Conservation (phyloP, 108 stramenopile genomes). For the Conticribra guillardii region DNA sequence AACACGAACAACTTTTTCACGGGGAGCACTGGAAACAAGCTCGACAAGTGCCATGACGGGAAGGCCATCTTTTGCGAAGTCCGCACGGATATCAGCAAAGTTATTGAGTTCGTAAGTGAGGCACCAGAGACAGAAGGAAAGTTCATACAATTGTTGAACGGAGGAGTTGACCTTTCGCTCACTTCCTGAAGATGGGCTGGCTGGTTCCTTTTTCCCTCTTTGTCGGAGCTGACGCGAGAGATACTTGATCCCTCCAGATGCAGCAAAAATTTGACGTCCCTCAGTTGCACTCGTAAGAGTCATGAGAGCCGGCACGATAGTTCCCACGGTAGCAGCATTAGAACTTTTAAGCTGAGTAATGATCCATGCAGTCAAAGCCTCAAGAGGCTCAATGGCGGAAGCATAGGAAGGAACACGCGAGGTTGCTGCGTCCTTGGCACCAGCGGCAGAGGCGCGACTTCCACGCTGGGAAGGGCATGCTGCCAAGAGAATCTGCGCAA, state of each 20-base stretch:
- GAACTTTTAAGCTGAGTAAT: conserved; percentile 84
- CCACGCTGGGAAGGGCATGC: conserved; percentile 78
- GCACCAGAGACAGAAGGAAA: conserved; percentile 94
- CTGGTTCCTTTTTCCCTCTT: conserved; percentile 43
- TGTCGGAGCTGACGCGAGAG: conserved; percentile 82
- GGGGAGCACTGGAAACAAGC: conserved; percentile 74
- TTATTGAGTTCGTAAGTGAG: conserved; percentile 87
- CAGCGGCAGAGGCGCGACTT: conserved; percentile 6
- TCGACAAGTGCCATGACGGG: conserved; percentile 68
- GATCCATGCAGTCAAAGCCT: conserved; percentile 86
- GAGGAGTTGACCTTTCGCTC: conserved; percentile 71
- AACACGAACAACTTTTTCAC: conserved; percentile 89
- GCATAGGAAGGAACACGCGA: conserved; percentile 75
- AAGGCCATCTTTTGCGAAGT: conserved; percentile 80
- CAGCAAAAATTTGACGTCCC: conserved; percentile 76
- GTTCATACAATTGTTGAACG: conserved; percentile 95
- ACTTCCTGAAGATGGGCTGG: conserved; percentile 28
- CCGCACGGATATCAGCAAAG: conserved; percentile 67
- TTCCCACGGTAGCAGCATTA: conserved; percentile 62
- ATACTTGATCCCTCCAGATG: conserved; percentile 89
- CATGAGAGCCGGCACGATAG: conserved; percentile 75
- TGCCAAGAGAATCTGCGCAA: conserved; percentile 75
- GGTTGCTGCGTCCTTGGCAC: conserved; percentile 31
- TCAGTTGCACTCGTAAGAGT: conserved; percentile 78
- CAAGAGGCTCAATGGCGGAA: conserved; percentile 82